Base-by-base conservation (phyloP, 2,329 filamentous ascomycete species). In the Elsinoe ampelina region DNA sequence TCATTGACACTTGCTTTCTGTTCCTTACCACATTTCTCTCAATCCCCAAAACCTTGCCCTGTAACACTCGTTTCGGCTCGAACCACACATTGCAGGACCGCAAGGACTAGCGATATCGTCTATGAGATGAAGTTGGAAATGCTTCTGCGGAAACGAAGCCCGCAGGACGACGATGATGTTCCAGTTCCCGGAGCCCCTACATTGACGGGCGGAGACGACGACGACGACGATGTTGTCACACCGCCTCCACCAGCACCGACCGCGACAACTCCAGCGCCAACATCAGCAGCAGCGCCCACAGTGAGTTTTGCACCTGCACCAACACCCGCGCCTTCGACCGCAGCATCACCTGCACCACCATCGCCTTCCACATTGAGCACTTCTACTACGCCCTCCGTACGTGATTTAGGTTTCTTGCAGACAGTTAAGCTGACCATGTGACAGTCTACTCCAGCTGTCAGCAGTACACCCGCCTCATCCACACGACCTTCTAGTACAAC, bases 251-350 rank as follows among this genome's bases (percentile, higher is more conserved):
- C 48, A 22, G 48, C 17, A 12, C 48, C 48, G 2, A 12, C 48
- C 15, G 32, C 48, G 17, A 12, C 48, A 13, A 30, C 48, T 8
- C 48, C 48, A 38, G n/a, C 30, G 15, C 11, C 48, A 12, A 12
- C 48, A 19, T 22, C 48, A 50, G 45, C 45, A 50, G 45, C 45
- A 39, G 34, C 48, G 39, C 48, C 48, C 26, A 52, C 48, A 38
- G 48, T 52, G 48, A 52, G 48, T 52, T 52, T 34, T 39, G 48
- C 48, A 39, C 34, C 48, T 39, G 48, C 48, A 52, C 48, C 48
- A 22, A 17, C 48, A 12, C 48, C 48, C 20, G n/a, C 48, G 7
- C 26, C 26, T 26, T 7, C 48, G 10, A 13, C 48, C 3, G 34
- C 48, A 38, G n/a, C 48, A 12, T 34, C 48, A 35, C 34, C 48